These are phyloP conservation scores for Chamaenerion angustifolium DNA, from an alignment of 345 rosid genomes.

Conservation along the genomic window DNA sequence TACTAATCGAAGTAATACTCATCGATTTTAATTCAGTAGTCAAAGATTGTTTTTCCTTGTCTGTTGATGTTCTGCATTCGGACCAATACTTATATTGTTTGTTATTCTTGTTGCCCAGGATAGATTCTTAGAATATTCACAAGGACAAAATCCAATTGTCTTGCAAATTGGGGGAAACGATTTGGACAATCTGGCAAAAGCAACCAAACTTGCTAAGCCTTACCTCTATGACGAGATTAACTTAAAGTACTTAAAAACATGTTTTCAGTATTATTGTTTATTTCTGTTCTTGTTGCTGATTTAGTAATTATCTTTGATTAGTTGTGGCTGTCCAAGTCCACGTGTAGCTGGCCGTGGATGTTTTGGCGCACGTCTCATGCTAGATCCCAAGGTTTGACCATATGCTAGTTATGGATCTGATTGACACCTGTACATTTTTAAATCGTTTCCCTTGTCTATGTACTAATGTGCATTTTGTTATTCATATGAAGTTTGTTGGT, in stretches of 20 bases:
- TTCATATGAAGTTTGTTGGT: slow-evolving; percentile 57
- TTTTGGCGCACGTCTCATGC: slow-evolving; percentile 95
- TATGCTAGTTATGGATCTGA: slow-evolving; percentile 4
- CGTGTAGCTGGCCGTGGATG: slow-evolving; percentile 95
- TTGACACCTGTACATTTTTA: not conserved
- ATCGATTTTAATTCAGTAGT: no score
- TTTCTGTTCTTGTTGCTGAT: slow-evolving; percentile 5
- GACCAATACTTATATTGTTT: no score
- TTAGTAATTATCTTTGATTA: slow-evolving; percentile 12
- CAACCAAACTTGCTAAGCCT: slow-evolving; percentile 66
- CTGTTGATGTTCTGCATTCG: no score
- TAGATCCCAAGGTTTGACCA: slow-evolving; percentile 56
- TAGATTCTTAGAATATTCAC: slow-evolving; percentile 78
- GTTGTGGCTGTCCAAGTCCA: slow-evolving; percentile 98
- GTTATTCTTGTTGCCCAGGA: slow-evolving; percentile 36
- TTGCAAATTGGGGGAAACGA: slow-evolving; percentile 94
- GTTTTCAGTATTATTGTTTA: slow-evolving; percentile 6
- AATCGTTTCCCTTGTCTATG: no score
- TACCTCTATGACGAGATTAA: slow-evolving; percentile 91
- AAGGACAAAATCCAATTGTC: slow-evolving; percentile 87
- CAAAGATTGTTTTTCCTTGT: no score
- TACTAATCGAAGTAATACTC: no score
- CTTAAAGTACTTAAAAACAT: slow-evolving; percentile 52
- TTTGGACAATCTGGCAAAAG: slow-evolving; percentile 73
- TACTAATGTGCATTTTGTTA: no score